Evolutionary conservation across 2,329 filamentous ascomycete species (phyloP), one percentile per base, ranked within the genome.

Genomic region (Juglanconis sp.): DNA sequence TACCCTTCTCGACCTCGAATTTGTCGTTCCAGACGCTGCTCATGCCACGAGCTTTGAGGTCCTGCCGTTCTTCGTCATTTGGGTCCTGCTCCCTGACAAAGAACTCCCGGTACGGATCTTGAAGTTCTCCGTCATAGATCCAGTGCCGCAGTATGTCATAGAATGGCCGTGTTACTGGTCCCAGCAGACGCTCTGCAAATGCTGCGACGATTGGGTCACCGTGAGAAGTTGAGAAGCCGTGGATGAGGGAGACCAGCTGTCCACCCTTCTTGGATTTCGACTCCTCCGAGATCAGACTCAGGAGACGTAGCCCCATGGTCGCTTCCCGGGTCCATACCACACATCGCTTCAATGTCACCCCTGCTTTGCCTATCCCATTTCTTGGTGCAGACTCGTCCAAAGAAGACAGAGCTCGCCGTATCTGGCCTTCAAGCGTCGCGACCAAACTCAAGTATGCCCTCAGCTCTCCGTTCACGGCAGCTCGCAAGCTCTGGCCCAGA

Each of bases 1-100:
- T 95, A 52, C 85, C 82, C 61, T 90, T 83, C 67, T 91, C 88
- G 44, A 97, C 81, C 69, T 91, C 90, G 76, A 96, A 99, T 72
- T 98, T 98, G 74, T 96, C 92, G 73, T 98, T 93, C 95, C 95
- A 99, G 2, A 98, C 93, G 66, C 93, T 97, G 42, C 89, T 93
- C 15, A 91, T 90, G 31, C 86, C 88, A 53, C 81, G 82, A 54
- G 78, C 77, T 66, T 80, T 82, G 53, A 74, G 69, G 60, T 80
- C 77, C 79, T 68, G 78, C 72, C 64, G 76, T 67, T 67, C 68
- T 53, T 73, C 70, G 35, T 80, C 75, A 50, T 76, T 75, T 5
- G 85, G 81, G 56, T 87, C 84, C 67, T 94, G 91, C 72, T 97
- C 92, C 24, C 87, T 87, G 24, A 99, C 93, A 68, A 99, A 98